Percentiles rank a stretch among this genome's conserved stretches.
phyloP scores from a whole-genome alignment of 208 protist genomes.

The Spironucleus salmonicida region DNA sequence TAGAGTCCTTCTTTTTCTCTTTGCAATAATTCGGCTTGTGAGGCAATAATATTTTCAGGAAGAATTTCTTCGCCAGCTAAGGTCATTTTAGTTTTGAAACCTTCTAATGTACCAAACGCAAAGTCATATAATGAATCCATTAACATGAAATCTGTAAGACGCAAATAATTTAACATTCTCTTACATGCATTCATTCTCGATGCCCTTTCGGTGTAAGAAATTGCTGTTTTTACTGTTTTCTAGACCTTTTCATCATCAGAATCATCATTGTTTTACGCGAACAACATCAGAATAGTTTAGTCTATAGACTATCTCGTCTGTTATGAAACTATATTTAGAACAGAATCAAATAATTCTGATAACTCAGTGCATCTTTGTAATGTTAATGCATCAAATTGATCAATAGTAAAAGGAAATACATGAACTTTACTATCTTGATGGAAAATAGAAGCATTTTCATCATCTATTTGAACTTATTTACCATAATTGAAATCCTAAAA shows the following conservation, averaged over 20 bases:
- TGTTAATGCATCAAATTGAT: neutral
- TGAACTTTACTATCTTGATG: neutral
- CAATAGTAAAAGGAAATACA: neutral
- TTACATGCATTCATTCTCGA: conserved; percentile 13
- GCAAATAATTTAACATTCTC: conserved; percentile 3
- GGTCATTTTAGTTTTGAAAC: neutral
- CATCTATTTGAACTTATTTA: neutral
- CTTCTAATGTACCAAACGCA: neutral
- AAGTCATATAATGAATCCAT: conserved; percentile 26
- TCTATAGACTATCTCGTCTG: neutral
- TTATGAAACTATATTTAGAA: neutral
- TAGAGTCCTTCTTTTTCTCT: neutral
- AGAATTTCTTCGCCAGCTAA: neutral
- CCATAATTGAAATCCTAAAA: neutral
- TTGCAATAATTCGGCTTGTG: neutral
- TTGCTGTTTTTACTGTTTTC: neutral
- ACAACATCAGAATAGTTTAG: too few relatives aligned
- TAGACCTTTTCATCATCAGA: too few relatives aligned
- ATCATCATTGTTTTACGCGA: neutral
- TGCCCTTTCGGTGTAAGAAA: conserved; percentile 4
- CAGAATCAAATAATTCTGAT: too few relatives aligned
- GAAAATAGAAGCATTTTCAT: neutral
- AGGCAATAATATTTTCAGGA: neutral
- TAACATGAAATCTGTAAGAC: conserved; percentile 26
- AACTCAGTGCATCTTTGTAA: neutral